phyloP scores from a whole-genome alignment of 2,329 filamentous ascomycete species.

The Fusarium denticulatum region DNA sequence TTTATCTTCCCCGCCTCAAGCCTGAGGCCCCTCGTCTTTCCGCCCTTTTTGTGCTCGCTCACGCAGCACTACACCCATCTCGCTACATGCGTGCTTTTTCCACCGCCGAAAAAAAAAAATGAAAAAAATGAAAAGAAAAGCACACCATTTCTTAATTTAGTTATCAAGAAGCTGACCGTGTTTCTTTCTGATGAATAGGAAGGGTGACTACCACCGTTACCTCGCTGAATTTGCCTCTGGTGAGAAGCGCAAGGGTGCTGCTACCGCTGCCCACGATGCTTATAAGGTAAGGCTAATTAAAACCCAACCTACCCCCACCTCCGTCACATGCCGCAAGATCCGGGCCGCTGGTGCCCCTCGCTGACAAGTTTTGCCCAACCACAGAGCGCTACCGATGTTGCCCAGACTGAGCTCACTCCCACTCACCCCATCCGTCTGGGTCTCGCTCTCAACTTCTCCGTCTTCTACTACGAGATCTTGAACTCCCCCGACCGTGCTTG shows the following conservation, averaged over 20 bases:
- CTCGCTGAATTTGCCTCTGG: slow-evolving; percentile 92
- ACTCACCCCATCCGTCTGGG: slow-evolving; percentile 98
- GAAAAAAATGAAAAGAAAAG: background rate
- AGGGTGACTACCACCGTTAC: slow-evolving; percentile 96
- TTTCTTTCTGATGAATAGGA: slow-evolving; percentile 65
- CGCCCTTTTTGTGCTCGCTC: slow-evolving; percentile 25
- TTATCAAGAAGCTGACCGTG: slow-evolving; percentile 18
- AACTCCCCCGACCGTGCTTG: slow-evolving; percentile 98
- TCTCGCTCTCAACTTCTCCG: slow-evolving; percentile 98
- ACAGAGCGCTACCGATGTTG: slow-evolving; percentile 99
- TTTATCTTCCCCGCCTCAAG: slow-evolving; percentile 32
- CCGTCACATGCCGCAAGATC: slow-evolving; percentile 43
- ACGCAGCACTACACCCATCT: slow-evolving; percentile 16
- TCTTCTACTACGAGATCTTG: slow-evolving; percentile 99
- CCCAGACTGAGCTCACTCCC: slow-evolving; percentile 95
- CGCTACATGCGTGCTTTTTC: slow-evolving; percentile 11
- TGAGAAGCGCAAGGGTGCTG: slow-evolving; percentile 90
- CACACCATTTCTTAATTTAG: slow-evolving; percentile 3
- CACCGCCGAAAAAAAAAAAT: background rate
- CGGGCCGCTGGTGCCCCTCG: slow-evolving; percentile 59
- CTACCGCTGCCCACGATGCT: slow-evolving; percentile 88
- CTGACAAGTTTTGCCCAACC: slow-evolving; percentile 85
- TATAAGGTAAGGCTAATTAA: slow-evolving; percentile 80
- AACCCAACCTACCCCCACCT: slow-evolving; percentile 19
- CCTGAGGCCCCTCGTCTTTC: slow-evolving; percentile 32